These are phyloP conservation scores for Patellaria atrata DNA, from an alignment of 495 filamentous ascomycete genomes.

Conservation along the genomic window DNA sequence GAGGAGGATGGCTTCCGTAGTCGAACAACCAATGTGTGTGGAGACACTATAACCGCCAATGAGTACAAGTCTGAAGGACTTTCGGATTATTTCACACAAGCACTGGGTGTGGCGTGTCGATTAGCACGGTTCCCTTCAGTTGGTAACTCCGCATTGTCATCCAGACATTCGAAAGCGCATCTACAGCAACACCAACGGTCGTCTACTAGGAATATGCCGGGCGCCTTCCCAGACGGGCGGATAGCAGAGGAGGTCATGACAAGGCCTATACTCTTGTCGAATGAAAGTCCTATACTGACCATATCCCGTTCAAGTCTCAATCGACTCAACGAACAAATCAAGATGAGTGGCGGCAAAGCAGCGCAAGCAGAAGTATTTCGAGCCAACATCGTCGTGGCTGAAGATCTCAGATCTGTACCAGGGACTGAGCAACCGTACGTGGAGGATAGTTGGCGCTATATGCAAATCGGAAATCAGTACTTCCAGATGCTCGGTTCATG, in stretches of 20 bases:
- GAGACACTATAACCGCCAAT: constrained; percentile 54
- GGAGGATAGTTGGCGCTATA: constrained; percentile 42
- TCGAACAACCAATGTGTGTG: constrained; percentile 55
- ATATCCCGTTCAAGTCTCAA: constrained; percentile 71
- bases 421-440: constrained; percentile 40
- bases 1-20: constrained; percentile 16
- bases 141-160: constrained; percentile 35
- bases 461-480: constrained; percentile 35
- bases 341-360: constrained; percentile 38
- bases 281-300: constrained; percentile 81
- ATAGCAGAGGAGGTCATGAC: constrained; percentile 30
- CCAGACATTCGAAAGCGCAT: constrained; percentile 50
- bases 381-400: constrained; percentile 66
- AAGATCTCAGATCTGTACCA: constrained; percentile 28
- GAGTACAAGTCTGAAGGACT: constrained; percentile 50
- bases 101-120: constrained; percentile 60
- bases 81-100: constrained; percentile 56
- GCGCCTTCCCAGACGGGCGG: constrained; percentile 41
- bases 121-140: constrained; percentile 65
- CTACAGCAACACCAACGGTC: constrained; percentile 34
- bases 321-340: constrained; percentile 56
- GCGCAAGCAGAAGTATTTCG: constrained; percentile 62
- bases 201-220: constrained; percentile 31
- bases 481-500: constrained; percentile 70
- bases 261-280: constrained; percentile 64